Conservation (phyloP, 495 filamentous ascomycete genomes). For the Penicillium paradoxum region DNA sequence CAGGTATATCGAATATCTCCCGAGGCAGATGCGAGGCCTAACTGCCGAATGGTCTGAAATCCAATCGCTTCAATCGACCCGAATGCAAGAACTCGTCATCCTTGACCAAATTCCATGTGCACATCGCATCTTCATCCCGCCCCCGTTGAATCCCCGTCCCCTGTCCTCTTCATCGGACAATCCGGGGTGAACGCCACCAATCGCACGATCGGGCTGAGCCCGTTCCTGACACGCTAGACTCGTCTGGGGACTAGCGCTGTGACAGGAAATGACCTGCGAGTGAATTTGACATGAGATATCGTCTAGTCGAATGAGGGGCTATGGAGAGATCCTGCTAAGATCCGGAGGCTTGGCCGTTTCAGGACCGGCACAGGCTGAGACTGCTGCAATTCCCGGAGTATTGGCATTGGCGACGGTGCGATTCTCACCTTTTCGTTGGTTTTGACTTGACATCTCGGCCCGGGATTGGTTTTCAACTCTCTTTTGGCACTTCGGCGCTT, state of each 20-base stretch:
- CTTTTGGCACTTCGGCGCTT: neutral
- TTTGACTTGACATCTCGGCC: neutral
- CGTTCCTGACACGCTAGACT: neutral
- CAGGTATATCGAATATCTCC: conserved; percentile 1
- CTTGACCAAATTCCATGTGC: neutral
- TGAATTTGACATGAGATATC: conserved; percentile 1
- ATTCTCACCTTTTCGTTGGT: neutral
- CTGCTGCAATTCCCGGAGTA: neutral
- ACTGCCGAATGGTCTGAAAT: neutral
- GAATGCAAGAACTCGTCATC: neutral
- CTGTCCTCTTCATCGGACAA: conserved; percentile 10
- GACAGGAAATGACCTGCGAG: conserved; percentile 10
- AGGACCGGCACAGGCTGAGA: conserved; percentile 9
- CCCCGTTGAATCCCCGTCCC: conserved; percentile 24
- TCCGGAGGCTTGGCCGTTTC: conserved; percentile 12
- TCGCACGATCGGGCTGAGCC: neutral
- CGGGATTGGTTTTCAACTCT: neutral
- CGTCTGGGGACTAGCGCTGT: conserved; percentile 3
- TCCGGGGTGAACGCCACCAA: conserved; percentile 9
- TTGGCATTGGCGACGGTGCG: neutral
- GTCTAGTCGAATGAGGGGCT: neutral
- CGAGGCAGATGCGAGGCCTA: neutral
- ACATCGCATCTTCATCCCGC: neutral
- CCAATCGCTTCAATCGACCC: neutral
- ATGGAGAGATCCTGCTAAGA: conserved; percentile 10